These are phyloP conservation scores for Diaporthe citri DNA, from an alignment of 2,329 filamentous ascomycete genomes.

Conservation along the genomic window DNA sequence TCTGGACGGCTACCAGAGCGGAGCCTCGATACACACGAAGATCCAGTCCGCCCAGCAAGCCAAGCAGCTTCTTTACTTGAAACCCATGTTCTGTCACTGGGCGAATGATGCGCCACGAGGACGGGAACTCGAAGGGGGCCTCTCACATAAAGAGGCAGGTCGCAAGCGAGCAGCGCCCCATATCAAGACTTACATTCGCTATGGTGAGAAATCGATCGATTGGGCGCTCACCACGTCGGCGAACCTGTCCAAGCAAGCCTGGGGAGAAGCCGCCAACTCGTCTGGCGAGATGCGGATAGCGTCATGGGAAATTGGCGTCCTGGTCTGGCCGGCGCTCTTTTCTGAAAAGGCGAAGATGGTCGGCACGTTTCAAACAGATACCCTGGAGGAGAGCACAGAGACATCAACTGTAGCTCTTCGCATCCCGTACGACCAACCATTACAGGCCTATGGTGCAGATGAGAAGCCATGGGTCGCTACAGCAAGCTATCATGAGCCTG, in stretches of 20 bases:
- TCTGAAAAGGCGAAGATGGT: slow-evolving; percentile 70
- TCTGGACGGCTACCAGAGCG: slow-evolving; percentile 82
- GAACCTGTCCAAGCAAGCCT: slow-evolving; percentile 91
- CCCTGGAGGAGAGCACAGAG: slow-evolving; percentile 51
- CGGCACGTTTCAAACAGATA: slow-evolving; percentile 74
- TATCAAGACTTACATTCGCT: slow-evolving; percentile 89
- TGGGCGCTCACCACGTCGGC: slow-evolving; percentile 93
- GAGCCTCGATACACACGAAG: slow-evolving; percentile 86
- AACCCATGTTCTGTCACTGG: slow-evolving; percentile 82
- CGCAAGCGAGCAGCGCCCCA: slow-evolving; percentile 82
- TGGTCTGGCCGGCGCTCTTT: slow-evolving; percentile 81
- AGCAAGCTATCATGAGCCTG: slow-evolving; percentile 68
- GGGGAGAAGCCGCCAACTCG: slow-evolving; percentile 75
- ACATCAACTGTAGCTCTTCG: slow-evolving; percentile 73
- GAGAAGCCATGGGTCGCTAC: slow-evolving; percentile 86
- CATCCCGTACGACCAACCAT: slow-evolving; percentile 85
- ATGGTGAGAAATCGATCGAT: slow-evolving; percentile 70
- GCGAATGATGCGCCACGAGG: slow-evolving; percentile 67
- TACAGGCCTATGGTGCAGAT: slow-evolving; percentile 71
- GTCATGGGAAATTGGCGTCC: slow-evolving; percentile 86
- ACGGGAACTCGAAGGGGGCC: slow-evolving; percentile 42
- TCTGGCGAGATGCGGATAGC: slow-evolving; percentile 76
- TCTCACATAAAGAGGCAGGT: slow-evolving; percentile 62
- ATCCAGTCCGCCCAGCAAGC: slow-evolving; percentile 76
- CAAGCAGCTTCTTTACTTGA: slow-evolving; percentile 80